Percentiles rank a stretch among this genome's conserved stretches.
These are phyloP conservation scores for Arthrobotrys conoides DNA, from an alignment of 2,329 filamentous ascomycete species.

Conservation along the genomic window DNA sequence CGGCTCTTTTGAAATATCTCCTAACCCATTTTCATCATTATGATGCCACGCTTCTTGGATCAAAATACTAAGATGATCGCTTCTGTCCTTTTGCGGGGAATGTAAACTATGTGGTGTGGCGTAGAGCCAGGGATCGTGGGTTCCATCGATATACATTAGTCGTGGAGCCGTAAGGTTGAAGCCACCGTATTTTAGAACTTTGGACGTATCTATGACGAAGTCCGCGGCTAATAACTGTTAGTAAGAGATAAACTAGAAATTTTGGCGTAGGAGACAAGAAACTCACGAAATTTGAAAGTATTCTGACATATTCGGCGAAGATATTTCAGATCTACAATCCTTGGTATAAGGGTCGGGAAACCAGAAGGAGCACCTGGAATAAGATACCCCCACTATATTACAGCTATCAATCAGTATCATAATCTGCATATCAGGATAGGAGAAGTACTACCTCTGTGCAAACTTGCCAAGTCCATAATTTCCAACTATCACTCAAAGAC, in stretches of 20 bases:
- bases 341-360: constrained; percentile 70
- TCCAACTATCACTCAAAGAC: constrained; percentile 38
- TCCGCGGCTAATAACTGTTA: constrained; percentile 79
- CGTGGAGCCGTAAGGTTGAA: constrained; percentile 80
- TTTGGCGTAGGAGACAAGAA: constrained; percentile 62
- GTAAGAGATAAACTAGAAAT: constrained; percentile 74
- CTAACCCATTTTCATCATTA: constrained; percentile 81
- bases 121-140: constrained; percentile 83
- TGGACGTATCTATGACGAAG: constrained; percentile 74
- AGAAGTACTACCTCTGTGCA: constrained; percentile 50
- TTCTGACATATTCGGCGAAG: constrained; percentile 75
- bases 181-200: constrained; percentile 83
- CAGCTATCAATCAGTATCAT: constrained; percentile 12
- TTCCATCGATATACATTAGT: constrained; percentile 82
- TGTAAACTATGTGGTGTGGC: constrained; percentile 82
- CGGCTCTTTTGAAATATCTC: constrained; percentile 55
- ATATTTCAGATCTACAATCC: constrained; percentile 64
- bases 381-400: constrained; percentile 62
- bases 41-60: constrained; percentile 84
- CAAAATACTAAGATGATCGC: constrained; percentile 69
- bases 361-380: constrained; percentile 67
- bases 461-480: constrained; percentile 54
- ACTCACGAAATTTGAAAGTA: constrained; percentile 81
- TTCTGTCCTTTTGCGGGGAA: constrained; percentile 51
- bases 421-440: not conserved